A percentile compares a stretch with the other conserved stretches of the same genome.
These are phyloP conservation scores for Ophiobolus disseminans DNA, from an alignment of 2,329 filamentous ascomycete genomes.

Conservation along the genomic window DNA sequence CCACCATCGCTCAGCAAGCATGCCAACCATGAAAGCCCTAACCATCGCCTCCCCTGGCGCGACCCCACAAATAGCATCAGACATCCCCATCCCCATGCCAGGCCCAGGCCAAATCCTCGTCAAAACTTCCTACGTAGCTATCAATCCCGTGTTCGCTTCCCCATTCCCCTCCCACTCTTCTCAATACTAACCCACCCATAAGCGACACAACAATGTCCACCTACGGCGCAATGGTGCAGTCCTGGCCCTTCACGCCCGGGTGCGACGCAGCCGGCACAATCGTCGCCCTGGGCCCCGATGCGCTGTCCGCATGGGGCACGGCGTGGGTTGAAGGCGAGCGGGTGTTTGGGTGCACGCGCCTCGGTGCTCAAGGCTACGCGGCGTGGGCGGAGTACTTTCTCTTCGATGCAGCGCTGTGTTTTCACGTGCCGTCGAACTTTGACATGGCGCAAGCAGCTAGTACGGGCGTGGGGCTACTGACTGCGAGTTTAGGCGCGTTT, in stretches of 20 bases:
- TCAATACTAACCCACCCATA: not conserved
- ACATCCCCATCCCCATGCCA: slow-evolving; percentile 33
- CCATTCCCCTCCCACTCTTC: not conserved
- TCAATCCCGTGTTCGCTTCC: slow-evolving; percentile 39
- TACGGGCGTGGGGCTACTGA: slow-evolving; percentile 30
- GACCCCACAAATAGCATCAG: slow-evolving; percentile 11
- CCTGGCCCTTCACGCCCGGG: slow-evolving; percentile 41
- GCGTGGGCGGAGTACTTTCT: slow-evolving; percentile 41
- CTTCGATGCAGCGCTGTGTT: slow-evolving; percentile 37
- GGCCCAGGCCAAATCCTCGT: slow-evolving; percentile 39
- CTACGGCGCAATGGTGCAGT: slow-evolving; percentile 34
- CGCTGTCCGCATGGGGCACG: slow-evolving; percentile 19
- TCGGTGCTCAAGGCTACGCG: slow-evolving; percentile 31
- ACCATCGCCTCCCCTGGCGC: slow-evolving; percentile 16
- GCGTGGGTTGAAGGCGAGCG: slow-evolving; percentile 40
- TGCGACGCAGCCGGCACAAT: slow-evolving; percentile 40
- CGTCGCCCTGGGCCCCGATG: slow-evolving; percentile 37
- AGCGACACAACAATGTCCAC: slow-evolving; percentile 34
- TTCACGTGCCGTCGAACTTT: slow-evolving; percentile 40
- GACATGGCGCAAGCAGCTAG: slow-evolving; percentile 37
- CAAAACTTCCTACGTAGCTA: slow-evolving; percentile 38
- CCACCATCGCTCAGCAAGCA: no score
- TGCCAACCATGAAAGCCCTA: slow-evolving; percentile 25
- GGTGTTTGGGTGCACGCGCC: slow-evolving; percentile 41
- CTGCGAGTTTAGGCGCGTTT: slow-evolving; percentile 21